These are phyloP conservation scores for Pleurotus sapidus DNA, from an alignment of 768 basidiomycete genomes.

Conservation along the genomic window DNA sequence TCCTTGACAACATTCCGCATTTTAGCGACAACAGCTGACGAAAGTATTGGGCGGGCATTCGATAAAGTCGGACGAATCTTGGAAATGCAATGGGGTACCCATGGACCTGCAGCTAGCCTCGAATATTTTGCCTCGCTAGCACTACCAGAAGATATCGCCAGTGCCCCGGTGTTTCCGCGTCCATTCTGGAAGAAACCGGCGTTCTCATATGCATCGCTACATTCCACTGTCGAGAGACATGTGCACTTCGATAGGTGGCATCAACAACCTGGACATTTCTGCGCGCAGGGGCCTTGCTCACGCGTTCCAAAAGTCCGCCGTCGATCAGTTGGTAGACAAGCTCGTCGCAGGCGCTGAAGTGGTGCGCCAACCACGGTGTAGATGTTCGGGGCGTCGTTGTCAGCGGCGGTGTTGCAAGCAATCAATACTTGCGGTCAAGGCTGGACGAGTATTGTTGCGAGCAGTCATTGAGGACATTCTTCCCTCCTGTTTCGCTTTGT, in stretches of 20 bases:
- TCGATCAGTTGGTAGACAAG: constrained; percentile 75
- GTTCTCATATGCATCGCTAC: constrained; percentile 82
- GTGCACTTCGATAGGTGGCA: constrained; percentile 40
- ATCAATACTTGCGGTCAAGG: constrained; percentile 40
- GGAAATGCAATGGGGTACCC: constrained; percentile 55
- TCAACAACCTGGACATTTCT: constrained; percentile 34
- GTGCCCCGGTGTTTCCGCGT: constrained; percentile 38
- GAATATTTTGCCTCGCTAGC: constrained; percentile 61
- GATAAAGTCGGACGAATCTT: constrained; percentile 82
- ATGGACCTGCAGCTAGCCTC: constrained; percentile 78
- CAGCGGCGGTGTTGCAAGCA: constrained; percentile 94
- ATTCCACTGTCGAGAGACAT: constrained; percentile 64
- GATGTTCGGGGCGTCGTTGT: constrained; percentile 63
- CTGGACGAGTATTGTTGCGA: constrained; percentile 24
- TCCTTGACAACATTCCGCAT: constrained; percentile 59
- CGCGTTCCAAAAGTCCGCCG: constrained; percentile 70
- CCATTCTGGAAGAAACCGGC: constrained; percentile 52
- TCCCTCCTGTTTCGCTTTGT: constrained; percentile 78
- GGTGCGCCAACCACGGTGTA: constrained; percentile 40
- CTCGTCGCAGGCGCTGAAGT: constrained; percentile 49
- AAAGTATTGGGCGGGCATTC: constrained; percentile 74
- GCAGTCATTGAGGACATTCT: constrained; percentile 45
- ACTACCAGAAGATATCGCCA: constrained; percentile 21
- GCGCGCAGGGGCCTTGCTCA: constrained; percentile 54
- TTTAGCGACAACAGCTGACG: constrained; percentile 73